These are phyloP conservation scores for Rhizopogon vinicolor DNA, from an alignment of 768 basidiomycete genomes.

Conservation along the genomic window DNA sequence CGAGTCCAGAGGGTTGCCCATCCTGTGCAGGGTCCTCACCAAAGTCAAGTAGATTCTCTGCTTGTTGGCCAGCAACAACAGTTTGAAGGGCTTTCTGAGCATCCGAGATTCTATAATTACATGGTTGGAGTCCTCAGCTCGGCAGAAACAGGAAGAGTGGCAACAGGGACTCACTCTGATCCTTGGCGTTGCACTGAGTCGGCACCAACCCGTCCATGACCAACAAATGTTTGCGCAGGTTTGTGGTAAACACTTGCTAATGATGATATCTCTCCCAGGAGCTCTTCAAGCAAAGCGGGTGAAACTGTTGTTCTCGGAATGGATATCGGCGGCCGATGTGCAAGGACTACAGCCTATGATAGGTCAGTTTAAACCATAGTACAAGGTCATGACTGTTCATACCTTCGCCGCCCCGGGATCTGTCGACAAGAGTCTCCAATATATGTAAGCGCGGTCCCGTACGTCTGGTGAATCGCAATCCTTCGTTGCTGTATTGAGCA, in stretches of 20 bases:
- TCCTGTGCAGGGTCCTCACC: constrained; percentile 64
- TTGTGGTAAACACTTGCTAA: constrained; percentile 97
- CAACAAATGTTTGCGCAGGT: constrained; percentile 93
- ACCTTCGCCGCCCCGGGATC: constrained; percentile 90
- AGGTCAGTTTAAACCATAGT: too few relatives aligned
- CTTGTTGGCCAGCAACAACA: constrained; percentile 85
- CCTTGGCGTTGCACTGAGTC: constrained; percentile 69
- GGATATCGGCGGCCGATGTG: constrained; percentile 89
- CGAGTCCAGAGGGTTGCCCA: constrained; percentile 68
- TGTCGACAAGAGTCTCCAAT: constrained; percentile 92
- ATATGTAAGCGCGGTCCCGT: constrained; percentile 95
- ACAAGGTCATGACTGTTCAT: constrained; percentile 10
- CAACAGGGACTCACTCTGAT: constrained; percentile 43
- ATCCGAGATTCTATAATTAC: constrained; percentile 44
- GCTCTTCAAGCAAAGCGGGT: constrained; percentile 83
- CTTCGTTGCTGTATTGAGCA: too few relatives aligned
- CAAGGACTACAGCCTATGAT: constrained; percentile 62
- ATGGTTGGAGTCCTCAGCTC: not conserved
- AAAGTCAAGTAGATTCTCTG: constrained; percentile 94
- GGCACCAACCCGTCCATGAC: constrained; percentile 82
- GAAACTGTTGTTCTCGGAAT: constrained; percentile 90
- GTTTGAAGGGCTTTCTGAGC: constrained; percentile 87
- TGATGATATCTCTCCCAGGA: constrained; percentile 83
- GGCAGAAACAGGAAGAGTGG: not conserved
- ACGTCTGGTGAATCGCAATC: constrained; percentile 88